Percentiles rank a stretch among this genome's conserved stretches.
Conservation (phyloP, 768 basidiomycete species). For the Fomitopsis serialis region DNA sequence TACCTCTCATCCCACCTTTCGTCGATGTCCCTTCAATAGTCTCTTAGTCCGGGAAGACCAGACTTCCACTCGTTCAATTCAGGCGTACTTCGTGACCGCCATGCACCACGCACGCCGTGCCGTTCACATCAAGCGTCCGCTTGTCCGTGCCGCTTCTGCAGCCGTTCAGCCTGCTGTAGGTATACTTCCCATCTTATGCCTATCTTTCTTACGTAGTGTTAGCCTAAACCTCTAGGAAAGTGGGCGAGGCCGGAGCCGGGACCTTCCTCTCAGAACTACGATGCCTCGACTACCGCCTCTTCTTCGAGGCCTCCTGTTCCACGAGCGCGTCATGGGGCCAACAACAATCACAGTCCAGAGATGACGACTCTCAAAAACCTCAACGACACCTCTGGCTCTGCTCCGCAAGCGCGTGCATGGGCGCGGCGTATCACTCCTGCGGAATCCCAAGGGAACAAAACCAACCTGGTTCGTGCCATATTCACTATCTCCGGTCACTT, state of each 20-base stretch:
- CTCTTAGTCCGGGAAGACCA: no score
- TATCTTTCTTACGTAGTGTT: neutral
- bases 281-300: neutral
- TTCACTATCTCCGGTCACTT: no score
- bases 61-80: neutral
- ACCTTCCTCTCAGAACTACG: neutral
- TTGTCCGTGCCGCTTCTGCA: conserved; percentile 14
- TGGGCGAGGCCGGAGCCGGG: conserved; percentile 3
- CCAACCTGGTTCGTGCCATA: no score
- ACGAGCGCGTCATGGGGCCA: conserved; percentile 7
- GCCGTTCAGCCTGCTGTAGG: conserved; percentile 16
- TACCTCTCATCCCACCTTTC: no score
- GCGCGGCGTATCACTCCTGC: neutral
- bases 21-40: neutral
- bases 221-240: conserved; percentile 10
- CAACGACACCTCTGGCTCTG: neutral
- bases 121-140: conserved; percentile 11
- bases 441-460: no score
- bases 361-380: no score
- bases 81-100: neutral
- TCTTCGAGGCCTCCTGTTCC: no score
- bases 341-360: neutral
- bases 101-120: conserved; percentile 19
- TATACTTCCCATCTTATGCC: neutral
- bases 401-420: neutral